These are phyloP conservation scores for Hericium erinaceus DNA, from an alignment of 768 basidiomycete species.

Conservation along the genomic window DNA sequence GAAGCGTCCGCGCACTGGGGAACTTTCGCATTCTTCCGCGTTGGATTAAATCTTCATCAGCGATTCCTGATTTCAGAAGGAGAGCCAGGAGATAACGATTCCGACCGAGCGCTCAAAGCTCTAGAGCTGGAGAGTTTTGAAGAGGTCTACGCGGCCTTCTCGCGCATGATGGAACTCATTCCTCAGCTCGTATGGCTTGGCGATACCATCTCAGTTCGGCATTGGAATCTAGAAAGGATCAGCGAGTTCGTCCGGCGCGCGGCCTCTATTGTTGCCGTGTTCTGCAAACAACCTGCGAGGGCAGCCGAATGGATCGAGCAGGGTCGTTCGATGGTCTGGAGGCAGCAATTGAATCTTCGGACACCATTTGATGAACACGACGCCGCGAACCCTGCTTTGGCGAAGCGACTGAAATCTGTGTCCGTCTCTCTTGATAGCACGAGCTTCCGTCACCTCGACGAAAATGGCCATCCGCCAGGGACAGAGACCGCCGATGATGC, in stretches of 20 bases:
- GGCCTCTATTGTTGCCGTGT: not conserved
- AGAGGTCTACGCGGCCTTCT: not conserved
- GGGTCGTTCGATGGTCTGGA: conserved; percentile 6
- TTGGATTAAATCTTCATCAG: no score
- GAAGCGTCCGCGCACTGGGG: not conserved
- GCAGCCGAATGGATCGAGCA: conserved; percentile 3
- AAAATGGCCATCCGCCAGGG: not conserved
- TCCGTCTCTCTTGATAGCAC: not conserved
- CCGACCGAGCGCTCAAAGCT: no score
- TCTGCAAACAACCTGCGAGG: not conserved
- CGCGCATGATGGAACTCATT: not conserved
- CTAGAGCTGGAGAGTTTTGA: not conserved
- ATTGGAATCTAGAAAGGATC: not conserved
- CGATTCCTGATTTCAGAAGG: no score
- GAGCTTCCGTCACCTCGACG: not conserved
- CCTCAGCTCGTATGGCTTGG: not conserved
- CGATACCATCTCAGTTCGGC: not conserved
- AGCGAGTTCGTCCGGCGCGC: not conserved
- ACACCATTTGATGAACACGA: not conserved
- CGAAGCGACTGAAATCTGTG: not conserved
- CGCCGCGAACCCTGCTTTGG: not conserved
- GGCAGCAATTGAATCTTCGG: not conserved
- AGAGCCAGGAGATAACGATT: no score
- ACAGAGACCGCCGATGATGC: not conserved
- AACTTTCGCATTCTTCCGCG: not conserved